Evolutionary conservation across 768 basidiomycete species (phyloP).

Genomic region (Suillus subalutaceus): DNA sequence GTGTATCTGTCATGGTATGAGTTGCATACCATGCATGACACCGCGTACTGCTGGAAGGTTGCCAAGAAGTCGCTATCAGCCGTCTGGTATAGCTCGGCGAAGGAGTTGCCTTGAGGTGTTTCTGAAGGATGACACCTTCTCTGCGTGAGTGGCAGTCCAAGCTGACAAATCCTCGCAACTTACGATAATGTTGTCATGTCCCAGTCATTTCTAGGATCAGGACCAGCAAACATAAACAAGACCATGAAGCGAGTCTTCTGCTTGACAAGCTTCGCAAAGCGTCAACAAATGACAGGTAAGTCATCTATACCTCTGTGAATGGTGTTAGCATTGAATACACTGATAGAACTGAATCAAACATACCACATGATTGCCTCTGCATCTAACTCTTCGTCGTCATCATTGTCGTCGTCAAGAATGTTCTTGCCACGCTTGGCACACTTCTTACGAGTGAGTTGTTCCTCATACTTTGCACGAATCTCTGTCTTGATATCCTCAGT

Average conservation of each 20-base stretch:
- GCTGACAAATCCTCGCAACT: background rate
- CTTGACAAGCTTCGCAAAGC: background rate
- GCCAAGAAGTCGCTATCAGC: background rate
- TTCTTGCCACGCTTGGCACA: too few relatives aligned
- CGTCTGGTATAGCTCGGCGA: background rate
- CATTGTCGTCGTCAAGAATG: too few relatives aligned
- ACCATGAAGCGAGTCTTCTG: background rate
- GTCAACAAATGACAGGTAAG: background rate
- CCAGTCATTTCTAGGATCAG: slow-evolving; percentile 10
- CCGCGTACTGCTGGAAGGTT: slow-evolving; percentile 8
- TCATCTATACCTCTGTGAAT: slow-evolving; percentile 7
- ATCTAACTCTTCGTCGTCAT: background rate
- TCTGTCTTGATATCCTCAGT: background rate
- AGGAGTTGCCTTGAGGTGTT: background rate
- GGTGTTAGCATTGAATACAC: background rate
- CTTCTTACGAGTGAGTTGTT: background rate
- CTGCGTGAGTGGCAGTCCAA: background rate
- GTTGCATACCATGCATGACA: too few relatives aligned
- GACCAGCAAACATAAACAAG: slow-evolving; percentile 8
- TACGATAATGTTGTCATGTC: slow-evolving; percentile 11
- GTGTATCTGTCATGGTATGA: too few relatives aligned
- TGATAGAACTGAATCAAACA: background rate
- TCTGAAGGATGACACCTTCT: too few relatives aligned
- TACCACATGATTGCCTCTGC: background rate
- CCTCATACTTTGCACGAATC: background rate